Evolutionary conservation across 805 yeast species (phyloP).

Genomic region (Yarrowia porcina): DNA sequence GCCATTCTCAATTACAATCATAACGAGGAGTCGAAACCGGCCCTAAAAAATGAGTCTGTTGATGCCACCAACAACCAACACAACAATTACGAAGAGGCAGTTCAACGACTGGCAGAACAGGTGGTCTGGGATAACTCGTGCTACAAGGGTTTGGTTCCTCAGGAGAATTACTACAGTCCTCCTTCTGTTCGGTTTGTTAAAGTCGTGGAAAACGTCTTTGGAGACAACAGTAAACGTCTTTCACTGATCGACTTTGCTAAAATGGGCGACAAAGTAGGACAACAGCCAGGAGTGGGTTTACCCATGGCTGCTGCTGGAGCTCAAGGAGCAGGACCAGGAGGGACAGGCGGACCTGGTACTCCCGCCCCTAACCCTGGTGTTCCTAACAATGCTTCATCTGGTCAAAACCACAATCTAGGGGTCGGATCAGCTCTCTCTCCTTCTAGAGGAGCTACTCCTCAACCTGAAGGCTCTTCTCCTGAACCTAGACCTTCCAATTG

Average conservation of each 20-base stretch:
- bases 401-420: background rate
- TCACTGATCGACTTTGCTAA: slow-evolving; percentile 3
- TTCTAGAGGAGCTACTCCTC: slow-evolving; percentile 9
- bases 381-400: no score
- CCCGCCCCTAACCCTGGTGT: background rate
- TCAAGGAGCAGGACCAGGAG: background rate
- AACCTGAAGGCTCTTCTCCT: slow-evolving; percentile 10
- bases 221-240: background rate
- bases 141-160: background rate
- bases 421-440: background rate
- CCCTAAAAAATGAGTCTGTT: no score
- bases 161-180: background rate
- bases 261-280: slow-evolving; percentile 10
- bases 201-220: background rate
- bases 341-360: background rate
- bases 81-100: slow-evolving; percentile 2
- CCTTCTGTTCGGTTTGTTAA: background rate
- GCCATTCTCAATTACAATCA: background rate
- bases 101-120: slow-evolving; percentile 25
- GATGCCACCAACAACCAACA: background rate
- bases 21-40: background rate
- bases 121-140: slow-evolving; percentile 9
- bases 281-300: background rate
- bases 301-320: background rate
- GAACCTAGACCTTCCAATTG: slow-evolving; percentile 3